phyloP scores from a whole-genome alignment of 805 yeast genomes.

The Diddensiella caesifluorescens region DNA sequence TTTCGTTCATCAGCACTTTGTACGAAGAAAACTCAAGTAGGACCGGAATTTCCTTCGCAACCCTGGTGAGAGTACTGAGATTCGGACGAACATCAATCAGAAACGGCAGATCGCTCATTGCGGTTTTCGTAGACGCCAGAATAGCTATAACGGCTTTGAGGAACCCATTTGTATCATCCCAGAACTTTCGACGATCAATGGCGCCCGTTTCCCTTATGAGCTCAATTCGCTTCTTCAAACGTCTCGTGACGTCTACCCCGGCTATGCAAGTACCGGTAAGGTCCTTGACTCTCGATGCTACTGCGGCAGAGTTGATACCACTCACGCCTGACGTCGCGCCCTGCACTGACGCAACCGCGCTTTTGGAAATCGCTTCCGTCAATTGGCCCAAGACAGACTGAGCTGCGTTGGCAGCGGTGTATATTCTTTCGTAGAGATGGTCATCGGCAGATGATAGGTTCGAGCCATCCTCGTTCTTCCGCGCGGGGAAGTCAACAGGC shows the following conservation, averaged over 20 bases:
- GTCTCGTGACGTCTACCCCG: constrained; percentile 76
- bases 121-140: constrained; percentile 72
- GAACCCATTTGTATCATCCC: constrained; percentile 81
- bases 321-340: constrained; percentile 30
- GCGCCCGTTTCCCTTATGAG: constrained; percentile 45
- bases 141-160: constrained; percentile 79
- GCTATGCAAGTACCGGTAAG: constrained; percentile 69
- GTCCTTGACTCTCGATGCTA: constrained; percentile 66
- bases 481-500: constrained; percentile 4
- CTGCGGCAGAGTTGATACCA: constrained; percentile 33
- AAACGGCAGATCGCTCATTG: constrained; percentile 76
- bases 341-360: constrained; percentile 36
- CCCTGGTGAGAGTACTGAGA: constrained; percentile 74
- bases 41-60: constrained; percentile 89
- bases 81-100: constrained; percentile 75
- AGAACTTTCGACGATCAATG: constrained; percentile 57
- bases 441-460: constrained; percentile 55
- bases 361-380: constrained; percentile 38
- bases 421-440: constrained; percentile 59
- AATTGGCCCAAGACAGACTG: constrained; percentile 73
- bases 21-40: constrained; percentile 64
- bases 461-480: constrained; percentile 5
- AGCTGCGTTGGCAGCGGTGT: constrained; percentile 60
- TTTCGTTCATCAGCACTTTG: constrained; percentile 24
- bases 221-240: constrained; percentile 51